A percentile compares a stretch with the other conserved stretches of the same genome.
Conservation (phyloP, 2,329 filamentous ascomycete genomes). For the Sporothrix pallida region DNA sequence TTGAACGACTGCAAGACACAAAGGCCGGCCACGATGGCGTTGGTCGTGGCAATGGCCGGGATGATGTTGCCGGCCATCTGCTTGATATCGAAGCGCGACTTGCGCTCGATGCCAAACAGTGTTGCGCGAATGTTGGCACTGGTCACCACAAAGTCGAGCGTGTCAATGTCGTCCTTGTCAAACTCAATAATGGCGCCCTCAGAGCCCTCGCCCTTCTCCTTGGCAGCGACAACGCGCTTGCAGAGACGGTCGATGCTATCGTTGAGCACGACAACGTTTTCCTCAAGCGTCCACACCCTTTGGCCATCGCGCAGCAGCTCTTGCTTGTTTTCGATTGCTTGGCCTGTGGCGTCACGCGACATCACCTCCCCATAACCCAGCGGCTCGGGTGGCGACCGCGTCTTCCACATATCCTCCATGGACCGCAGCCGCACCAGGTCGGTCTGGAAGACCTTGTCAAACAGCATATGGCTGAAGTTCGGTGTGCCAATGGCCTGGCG, state of each 20-base stretch:
- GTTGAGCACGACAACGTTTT: slow-evolving; percentile 85
- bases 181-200: slow-evolving; percentile 76
- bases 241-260: slow-evolving; percentile 81
- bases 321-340: slow-evolving; percentile 54
- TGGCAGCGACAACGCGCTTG: slow-evolving; percentile 70
- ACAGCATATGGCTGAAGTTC: slow-evolving; percentile 79
- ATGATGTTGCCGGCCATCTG: slow-evolving; percentile 99
- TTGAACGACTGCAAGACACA: slow-evolving; percentile 95
- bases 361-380: slow-evolving; percentile 71
- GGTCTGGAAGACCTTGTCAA: slow-evolving; percentile 88
- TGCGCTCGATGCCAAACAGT: slow-evolving; percentile 86
- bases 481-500: slow-evolving; percentile 78
- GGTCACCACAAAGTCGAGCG: slow-evolving; percentile 89
- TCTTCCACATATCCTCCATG: slow-evolving; percentile 98
- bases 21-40: slow-evolving; percentile 91
- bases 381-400: slow-evolving; percentile 72
- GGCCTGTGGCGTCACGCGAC: slow-evolving; percentile 51
- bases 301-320: slow-evolving; percentile 71
- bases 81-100: slow-evolving; percentile 95
- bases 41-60: slow-evolving; percentile 95
- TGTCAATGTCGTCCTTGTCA: slow-evolving; percentile 96
- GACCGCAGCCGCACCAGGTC: slow-evolving; percentile 82
- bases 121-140: slow-evolving; percentile 87
- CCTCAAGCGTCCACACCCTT: slow-evolving; percentile 76
- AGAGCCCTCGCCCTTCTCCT: slow-evolving; percentile 50